Percentiles rank a stretch among this genome's conserved stretches.
Conservation (phyloP, 805 yeast genomes). For the Priceomyces castillae region DNA sequence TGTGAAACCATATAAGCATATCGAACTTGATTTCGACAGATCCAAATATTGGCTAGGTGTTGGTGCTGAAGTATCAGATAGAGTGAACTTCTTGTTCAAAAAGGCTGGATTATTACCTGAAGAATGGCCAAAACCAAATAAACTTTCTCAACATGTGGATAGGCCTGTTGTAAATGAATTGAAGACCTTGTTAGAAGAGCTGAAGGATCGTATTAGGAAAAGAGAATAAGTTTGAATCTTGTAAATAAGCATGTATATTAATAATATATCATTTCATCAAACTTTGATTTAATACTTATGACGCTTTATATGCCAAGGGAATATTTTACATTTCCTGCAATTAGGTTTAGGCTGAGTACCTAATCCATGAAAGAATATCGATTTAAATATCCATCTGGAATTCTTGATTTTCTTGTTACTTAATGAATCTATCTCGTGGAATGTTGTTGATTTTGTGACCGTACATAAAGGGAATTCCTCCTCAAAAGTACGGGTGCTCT, state of each 20-base stretch:
- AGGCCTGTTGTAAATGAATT: slow-evolving; percentile 28
- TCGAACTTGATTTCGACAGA: slow-evolving; percentile 80
- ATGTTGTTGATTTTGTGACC: not conserved
- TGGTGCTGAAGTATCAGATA: slow-evolving; percentile 90
- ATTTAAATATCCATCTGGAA: not conserved
- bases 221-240: slow-evolving; percentile 19
- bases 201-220: slow-evolving; percentile 30
- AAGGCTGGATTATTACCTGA: slow-evolving; percentile 70
- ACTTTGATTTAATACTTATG: slow-evolving; percentile 2
- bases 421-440: not conserved
- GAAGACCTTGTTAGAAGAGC: slow-evolving; percentile 30
- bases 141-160: slow-evolving; percentile 31
- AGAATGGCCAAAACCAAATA: slow-evolving; percentile 55
- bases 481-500: not conserved
- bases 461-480: not conserved
- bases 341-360: not conserved
- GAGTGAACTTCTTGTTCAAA: slow-evolving; percentile 72
- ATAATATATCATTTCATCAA: not conserved
- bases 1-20: slow-evolving; percentile 66
- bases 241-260: slow-evolving; percentile 8
- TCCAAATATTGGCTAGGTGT: slow-evolving; percentile 96
- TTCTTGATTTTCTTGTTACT: not conserved
- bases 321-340: slow-evolving; percentile 5
- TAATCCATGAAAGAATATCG: not conserved
- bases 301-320: slow-evolving; percentile 5